Evolutionary conservation across 2,329 filamentous ascomycete species (phyloP).

Genomic region (Cladosporium austrohemisphaericum): DNA sequence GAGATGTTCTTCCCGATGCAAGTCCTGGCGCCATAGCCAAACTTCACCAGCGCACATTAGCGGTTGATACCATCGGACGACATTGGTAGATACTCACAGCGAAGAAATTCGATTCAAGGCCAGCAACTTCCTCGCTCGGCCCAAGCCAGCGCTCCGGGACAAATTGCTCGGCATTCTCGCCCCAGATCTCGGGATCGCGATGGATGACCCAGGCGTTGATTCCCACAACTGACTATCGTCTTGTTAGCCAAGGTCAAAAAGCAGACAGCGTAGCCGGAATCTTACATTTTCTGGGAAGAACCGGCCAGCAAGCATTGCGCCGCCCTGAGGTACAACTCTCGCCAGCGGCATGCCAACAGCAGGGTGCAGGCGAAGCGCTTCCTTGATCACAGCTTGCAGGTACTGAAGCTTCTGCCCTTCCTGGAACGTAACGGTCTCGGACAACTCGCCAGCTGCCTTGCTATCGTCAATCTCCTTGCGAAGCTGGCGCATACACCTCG

Average conservation of each 20-base stretch:
- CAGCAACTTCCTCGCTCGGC: not conserved
- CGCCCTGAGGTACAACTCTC: conserved; percentile 37
- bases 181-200: conserved; percentile 26
- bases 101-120: too few relatives aligned
- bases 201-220: conserved; percentile 35
- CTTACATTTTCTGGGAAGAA: conserved; percentile 26
- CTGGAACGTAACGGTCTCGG: conserved; percentile 19
- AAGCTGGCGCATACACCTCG: conserved; percentile 28
- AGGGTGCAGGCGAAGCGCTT: conserved; percentile 41
- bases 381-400: conserved; percentile 43
- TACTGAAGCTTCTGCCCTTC: conserved; percentile 23
- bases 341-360: conserved; percentile 39
- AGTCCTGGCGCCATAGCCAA: not conserved
- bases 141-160: conserved; percentile 35
- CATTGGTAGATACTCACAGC: too few relatives aligned
- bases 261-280: too few relatives aligned
- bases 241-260: too few relatives aligned
- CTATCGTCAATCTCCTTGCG: conserved; percentile 33
- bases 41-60: not conserved
- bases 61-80: too few relatives aligned
- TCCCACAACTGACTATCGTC: conserved; percentile 22
- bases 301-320: conserved; percentile 33
- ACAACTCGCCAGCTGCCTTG: conserved; percentile 26
- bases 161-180: conserved; percentile 30
- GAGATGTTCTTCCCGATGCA: conserved; percentile 1